These are phyloP conservation scores for Blepharisma undulans DNA, from an alignment of 169 alveolate species.

Conservation along the genomic window DNA sequence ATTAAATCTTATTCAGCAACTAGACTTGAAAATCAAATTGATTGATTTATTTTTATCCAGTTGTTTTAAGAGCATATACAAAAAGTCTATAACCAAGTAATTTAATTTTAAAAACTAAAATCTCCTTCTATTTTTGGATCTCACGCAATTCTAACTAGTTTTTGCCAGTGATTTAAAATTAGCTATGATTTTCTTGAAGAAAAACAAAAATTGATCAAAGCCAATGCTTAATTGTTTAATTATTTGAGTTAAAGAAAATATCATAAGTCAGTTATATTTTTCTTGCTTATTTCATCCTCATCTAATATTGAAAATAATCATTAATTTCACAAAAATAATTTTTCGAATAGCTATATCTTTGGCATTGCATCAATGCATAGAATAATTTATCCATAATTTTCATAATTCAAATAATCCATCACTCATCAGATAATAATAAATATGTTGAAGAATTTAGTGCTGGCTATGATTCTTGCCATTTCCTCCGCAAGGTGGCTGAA, in stretches of 20 bases:
- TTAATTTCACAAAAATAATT: background rate
- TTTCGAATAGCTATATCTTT: background rate
- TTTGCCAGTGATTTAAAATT: background rate
- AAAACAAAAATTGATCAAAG: background rate
- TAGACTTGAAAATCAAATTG: too few species aligned
- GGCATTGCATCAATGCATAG: background rate
- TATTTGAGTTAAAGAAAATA: too few species aligned
- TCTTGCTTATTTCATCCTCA: background rate
- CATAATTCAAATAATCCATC: background rate
- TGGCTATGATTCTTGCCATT: background rate
- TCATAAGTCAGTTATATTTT: background rate
- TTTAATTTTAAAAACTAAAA: too few species aligned
- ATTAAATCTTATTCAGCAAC: too few species aligned
- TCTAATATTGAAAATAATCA: background rate
- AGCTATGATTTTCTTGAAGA: background rate
- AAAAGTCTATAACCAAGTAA: too few species aligned
- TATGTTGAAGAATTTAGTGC: background rate
- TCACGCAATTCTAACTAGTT: background rate
- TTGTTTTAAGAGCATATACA: too few species aligned
- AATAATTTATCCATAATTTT: background rate
- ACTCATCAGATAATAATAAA: background rate
- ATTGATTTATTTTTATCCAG: too few species aligned
- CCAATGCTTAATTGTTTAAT: too few species aligned
- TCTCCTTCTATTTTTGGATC: background rate
- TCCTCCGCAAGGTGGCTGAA: background rate